Evolutionary conservation across 2,329 filamentous ascomycete species (phyloP).

Genomic region (Dryadomyces sulphureus): DNA sequence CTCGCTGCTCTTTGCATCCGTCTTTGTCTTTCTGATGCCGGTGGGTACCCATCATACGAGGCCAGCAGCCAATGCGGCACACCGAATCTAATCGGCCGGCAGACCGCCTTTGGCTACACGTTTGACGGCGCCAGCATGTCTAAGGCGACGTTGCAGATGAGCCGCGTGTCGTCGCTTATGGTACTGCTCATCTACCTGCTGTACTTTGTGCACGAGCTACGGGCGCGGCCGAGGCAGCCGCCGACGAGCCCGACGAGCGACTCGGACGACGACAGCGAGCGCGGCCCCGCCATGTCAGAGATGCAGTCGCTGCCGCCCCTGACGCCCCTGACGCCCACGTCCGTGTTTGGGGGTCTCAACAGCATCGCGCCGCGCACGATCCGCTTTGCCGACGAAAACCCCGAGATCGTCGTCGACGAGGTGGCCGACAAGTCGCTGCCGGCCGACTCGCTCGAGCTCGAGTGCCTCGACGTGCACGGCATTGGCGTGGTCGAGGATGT

Average conservation of each 20-base stretch:
- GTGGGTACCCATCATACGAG: neutral
- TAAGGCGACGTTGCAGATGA: constrained; percentile 12
- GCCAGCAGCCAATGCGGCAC: neutral
- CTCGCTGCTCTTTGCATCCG: constrained; percentile 42
- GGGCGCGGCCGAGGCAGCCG: constrained; percentile 80
- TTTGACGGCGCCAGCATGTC: constrained; percentile 3
- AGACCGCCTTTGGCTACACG: constrained; percentile 8
- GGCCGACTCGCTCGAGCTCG: neutral
- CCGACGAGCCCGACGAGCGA: constrained; percentile 28
- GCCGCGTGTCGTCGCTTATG: constrained; percentile 28
- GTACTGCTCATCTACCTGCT: constrained; percentile 67
- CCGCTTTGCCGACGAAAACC: constrained; percentile 5
- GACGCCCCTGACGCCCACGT: neutral
- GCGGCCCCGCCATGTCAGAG: neutral
- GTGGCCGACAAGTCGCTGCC: neutral
- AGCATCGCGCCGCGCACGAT: neutral
- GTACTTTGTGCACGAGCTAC: constrained; percentile 79
- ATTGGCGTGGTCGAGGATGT: neutral
- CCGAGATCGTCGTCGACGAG: neutral
- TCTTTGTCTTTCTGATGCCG: constrained; percentile 26
- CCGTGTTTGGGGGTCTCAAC: neutral
- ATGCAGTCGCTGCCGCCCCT: neutral
- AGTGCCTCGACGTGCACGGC: neutral
- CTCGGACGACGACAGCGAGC: neutral
- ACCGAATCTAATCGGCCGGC: neutral